phyloP scores from a whole-genome alignment of 257 asterid genomes.

The Solanum bulbocastanum region DNA sequence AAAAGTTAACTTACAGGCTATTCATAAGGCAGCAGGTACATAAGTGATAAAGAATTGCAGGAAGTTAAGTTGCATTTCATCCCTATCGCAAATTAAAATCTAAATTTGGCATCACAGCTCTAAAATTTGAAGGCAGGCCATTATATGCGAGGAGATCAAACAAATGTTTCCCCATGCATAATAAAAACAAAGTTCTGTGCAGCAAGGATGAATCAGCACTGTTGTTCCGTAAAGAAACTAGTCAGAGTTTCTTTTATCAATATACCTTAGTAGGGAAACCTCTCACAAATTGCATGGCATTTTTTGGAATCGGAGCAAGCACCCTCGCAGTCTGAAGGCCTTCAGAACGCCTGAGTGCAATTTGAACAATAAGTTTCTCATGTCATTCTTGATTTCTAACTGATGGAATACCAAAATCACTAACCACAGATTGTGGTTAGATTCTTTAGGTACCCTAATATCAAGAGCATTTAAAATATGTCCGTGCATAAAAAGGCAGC shows the following conservation, averaged over 20 bases:
- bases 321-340: constrained; percentile 72
- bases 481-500: background rate
- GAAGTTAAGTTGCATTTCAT: background rate
- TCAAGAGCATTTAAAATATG: background rate
- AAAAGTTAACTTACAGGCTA: background rate
- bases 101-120: background rate
- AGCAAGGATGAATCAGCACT: background rate
- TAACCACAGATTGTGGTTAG: background rate
- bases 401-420: background rate
- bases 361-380: background rate
- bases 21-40: background rate
- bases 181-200: background rate
- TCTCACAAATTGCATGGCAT: constrained; percentile 69
- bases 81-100: background rate
- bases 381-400: background rate
- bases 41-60: background rate
- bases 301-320: constrained; percentile 88
- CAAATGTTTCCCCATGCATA: background rate
- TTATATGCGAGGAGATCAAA: background rate
- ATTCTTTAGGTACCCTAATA: background rate
- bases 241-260: background rate
- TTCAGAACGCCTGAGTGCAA: constrained; percentile 60
- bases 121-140: background rate
- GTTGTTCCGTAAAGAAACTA: background rate
- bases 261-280: constrained; percentile 96